Percentiles rank a stretch among this genome's conserved stretches.
phyloP scores from a whole-genome alignment of 176 grass and related monocot species.

The Bonia amplexicaulis region DNA sequence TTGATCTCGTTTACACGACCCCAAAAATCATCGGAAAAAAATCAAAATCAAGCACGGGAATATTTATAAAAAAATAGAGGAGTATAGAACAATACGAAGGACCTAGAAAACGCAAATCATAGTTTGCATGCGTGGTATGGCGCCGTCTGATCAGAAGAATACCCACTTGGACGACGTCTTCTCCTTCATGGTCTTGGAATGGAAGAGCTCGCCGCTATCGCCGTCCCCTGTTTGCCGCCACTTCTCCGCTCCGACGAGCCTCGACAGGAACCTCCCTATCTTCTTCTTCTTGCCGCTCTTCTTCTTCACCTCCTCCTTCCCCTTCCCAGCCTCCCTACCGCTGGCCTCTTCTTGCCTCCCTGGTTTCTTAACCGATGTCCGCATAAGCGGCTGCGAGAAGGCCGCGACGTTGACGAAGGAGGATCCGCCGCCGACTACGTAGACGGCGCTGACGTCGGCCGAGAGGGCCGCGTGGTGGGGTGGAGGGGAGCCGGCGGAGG shows the following conservation, averaged over 20 bases:
- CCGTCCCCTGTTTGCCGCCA: conserved; percentile 33
- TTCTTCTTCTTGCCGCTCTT: conserved; percentile 76
- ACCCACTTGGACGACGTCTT: conserved; percentile 71
- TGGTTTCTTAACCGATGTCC: conserved; percentile 1
- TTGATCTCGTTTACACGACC: conserved; percentile 8
- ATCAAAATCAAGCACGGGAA: conserved; percentile 31
- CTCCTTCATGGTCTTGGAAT: conserved; percentile 84
- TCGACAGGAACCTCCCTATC: conserved; percentile 71
- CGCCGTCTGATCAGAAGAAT: conserved; percentile 44
- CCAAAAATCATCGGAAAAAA: background rate
- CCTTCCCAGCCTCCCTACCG: background rate
- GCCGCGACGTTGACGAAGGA: conserved; percentile 29
- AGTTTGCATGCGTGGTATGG: background rate
- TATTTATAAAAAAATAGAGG: background rate
- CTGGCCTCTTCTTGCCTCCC: conserved; percentile 20
- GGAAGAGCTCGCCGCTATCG: conserved; percentile 48
- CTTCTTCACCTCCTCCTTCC: conserved; percentile 50
- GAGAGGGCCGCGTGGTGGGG: conserved; percentile 19
- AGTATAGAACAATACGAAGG: background rate
- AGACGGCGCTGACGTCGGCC: conserved; percentile 26
- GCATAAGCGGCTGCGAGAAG: conserved; percentile 42
- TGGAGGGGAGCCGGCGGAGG: conserved; percentile 32
- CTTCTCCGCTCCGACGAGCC: conserved; percentile 57
- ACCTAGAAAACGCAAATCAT: background rate
- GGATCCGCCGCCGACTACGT: background rate